A percentile compares a stretch with the other conserved stretches of the same genome.
These are phyloP conservation scores for Tricholoma sp. DNA, from an alignment of 768 basidiomycete genomes.

Conservation along the genomic window DNA sequence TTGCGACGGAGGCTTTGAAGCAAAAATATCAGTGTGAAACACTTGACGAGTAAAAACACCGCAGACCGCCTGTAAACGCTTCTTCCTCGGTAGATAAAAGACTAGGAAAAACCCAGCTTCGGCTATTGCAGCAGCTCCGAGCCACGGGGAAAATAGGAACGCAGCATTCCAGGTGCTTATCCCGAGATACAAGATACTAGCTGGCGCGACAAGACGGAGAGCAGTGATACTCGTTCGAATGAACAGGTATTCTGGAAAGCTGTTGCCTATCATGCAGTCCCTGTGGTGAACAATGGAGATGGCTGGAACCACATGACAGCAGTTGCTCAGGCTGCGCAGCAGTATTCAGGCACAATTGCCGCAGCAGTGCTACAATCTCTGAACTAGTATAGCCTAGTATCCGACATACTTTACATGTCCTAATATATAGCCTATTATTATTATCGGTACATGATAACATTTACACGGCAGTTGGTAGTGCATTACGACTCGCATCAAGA, in stretches of 20 bases:
- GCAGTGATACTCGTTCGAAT: slow-evolving; percentile 40
- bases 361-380: too few species aligned
- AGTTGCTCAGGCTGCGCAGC: too few species aligned
- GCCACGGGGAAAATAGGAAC: slow-evolving; percentile 23
- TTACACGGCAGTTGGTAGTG: too few species aligned
- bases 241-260: slow-evolving; percentile 45
- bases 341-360: too few species aligned
- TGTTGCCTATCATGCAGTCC: slow-evolving; percentile 45
- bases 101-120: slow-evolving; percentile 48
- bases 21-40: not conserved
- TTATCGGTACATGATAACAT: too few species aligned
- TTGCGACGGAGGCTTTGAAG: slow-evolving; percentile 26
- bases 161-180: slow-evolving; percentile 18
- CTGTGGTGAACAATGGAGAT: too few species aligned
- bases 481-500: too few species aligned
- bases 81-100: slow-evolving; percentile 43
- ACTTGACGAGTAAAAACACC: slow-evolving; percentile 5
- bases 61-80: slow-evolving; percentile 43
- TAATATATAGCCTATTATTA: too few species aligned
- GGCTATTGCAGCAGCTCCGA: slow-evolving; percentile 28
- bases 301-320: too few species aligned
- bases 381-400: too few species aligned
- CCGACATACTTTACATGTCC: too few species aligned
- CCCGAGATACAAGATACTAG: slow-evolving; percentile 36
- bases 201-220: slow-evolving; percentile 46